Percentiles rank a stretch among this genome's conserved stretches.
These are phyloP conservation scores for Candida jianshihensis DNA, from an alignment of 805 yeast genomes.

Conservation along the genomic window DNA sequence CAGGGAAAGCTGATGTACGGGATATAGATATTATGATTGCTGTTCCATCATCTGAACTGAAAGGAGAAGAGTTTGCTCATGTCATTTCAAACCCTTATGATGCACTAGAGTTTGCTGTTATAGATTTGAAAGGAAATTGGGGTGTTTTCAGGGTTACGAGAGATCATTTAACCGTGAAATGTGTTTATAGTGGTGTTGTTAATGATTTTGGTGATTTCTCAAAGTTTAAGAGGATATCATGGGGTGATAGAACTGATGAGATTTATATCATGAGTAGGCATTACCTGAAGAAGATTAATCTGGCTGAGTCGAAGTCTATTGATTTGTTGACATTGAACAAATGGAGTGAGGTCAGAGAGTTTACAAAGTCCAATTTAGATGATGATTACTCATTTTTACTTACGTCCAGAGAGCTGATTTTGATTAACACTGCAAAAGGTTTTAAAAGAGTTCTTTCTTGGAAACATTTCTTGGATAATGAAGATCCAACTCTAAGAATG, in stretches of 20 bases:
- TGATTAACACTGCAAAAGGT: conserved; percentile 34
- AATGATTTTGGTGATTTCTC: conserved; percentile 46
- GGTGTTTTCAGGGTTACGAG: conserved; percentile 27
- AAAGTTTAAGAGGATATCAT: conserved; percentile 42
- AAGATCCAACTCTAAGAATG: conserved; percentile 47
- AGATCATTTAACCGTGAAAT: not conserved
- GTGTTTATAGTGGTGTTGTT: conserved; percentile 12
- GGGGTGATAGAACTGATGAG: conserved; percentile 31
- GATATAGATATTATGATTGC: conserved; percentile 30
- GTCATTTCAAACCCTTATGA: conserved; percentile 38
- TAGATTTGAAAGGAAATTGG: conserved; percentile 52
- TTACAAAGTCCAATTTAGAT: conserved; percentile 22
- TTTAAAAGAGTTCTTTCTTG: conserved; percentile 54
- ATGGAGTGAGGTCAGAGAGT: conserved; percentile 33
- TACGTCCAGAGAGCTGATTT: conserved; percentile 59
- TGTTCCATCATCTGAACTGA: conserved; percentile 14
- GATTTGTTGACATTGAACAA: conserved; percentile 25
- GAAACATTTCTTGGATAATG: conserved; percentile 57
- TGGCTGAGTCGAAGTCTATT: conserved; percentile 21
- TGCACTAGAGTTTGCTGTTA: conserved; percentile 29
- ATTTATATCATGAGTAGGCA: conserved; percentile 37
- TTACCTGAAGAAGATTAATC: conserved; percentile 28
- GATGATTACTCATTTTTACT: conserved; percentile 41
- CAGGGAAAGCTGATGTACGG: too few species aligned
- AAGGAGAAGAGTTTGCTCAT: conserved; percentile 36